These are phyloP conservation scores for Cyamopsis tetragonoloba DNA, from an alignment of 306 rosid species.

Conservation along the genomic window DNA sequence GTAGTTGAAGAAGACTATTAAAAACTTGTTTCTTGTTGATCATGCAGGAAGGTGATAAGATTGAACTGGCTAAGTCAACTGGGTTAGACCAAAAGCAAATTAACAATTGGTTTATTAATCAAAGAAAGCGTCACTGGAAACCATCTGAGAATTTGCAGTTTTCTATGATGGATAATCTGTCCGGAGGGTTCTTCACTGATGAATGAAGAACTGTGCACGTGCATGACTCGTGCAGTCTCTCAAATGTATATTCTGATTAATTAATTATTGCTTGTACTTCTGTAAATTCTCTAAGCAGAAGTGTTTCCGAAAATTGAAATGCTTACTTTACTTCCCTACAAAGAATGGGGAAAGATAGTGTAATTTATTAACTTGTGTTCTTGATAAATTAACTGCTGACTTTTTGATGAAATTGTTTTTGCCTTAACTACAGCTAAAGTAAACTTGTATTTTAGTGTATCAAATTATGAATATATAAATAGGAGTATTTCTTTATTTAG, in stretches of 20 bases:
- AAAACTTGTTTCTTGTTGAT: neutral
- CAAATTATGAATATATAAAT: no score
- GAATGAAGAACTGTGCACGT: conserved; percentile 13
- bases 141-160: conserved; percentile 76
- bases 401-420: no score
- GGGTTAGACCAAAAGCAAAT: conserved; percentile 86
- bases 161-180: conserved; percentile 48
- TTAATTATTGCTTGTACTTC: conserved; percentile 1
- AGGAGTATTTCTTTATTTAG: no score
- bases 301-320: conserved; percentile 12
- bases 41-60: conserved; percentile 74
- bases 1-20: no score
- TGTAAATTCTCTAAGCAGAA: conserved; percentile 30
- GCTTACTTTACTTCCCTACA: conserved; percentile 9
- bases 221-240: neutral
- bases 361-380: conserved; percentile 20
- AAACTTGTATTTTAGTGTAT: no score
- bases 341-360: conserved; percentile 20
- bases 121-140: conserved; percentile 82
- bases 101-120: conserved; percentile 89
- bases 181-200: conserved; percentile 44
- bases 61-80: conserved; percentile 63
- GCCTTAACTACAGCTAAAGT: no score
- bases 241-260: conserved; percentile 13
- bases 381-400: conserved; percentile 11